phyloP scores from a whole-genome alignment of 2,329 filamentous ascomycete genomes.

The Penicillium sp. region DNA sequence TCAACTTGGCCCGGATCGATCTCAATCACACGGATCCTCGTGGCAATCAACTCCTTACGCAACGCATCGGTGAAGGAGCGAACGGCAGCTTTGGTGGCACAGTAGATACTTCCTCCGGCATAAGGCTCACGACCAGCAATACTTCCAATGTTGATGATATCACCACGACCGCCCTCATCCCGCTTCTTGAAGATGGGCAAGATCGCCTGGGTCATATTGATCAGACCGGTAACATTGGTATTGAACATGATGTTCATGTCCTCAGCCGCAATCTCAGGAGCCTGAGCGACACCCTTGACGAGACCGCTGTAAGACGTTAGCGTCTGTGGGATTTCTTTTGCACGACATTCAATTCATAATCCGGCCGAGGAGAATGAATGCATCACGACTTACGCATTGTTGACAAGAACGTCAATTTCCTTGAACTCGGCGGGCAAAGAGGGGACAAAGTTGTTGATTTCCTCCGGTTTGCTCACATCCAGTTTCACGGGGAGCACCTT shows the following conservation, averaged over 20 bases:
- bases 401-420: conserved; percentile 82
- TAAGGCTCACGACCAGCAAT: conserved; percentile 89
- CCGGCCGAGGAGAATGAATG: conserved; percentile 25
- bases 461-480: conserved; percentile 74
- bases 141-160: conserved; percentile 92
- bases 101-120: conserved; percentile 82
- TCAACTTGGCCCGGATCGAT: conserved; percentile 90
- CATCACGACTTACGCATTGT: conserved; percentile 86
- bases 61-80: conserved; percentile 76
- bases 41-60: conserved; percentile 74
- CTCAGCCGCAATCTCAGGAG: conserved; percentile 71
- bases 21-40: conserved; percentile 75
- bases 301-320: conserved; percentile 56
- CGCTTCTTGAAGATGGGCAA: conserved; percentile 70
- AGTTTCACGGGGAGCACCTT: conserved; percentile 77
- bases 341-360: neutral
- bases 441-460: conserved; percentile 66
- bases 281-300: conserved; percentile 80
- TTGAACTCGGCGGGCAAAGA: conserved; percentile 74
- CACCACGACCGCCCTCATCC: conserved; percentile 67
- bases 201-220: conserved; percentile 93
- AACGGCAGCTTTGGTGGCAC: conserved; percentile 85
- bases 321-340: conserved; percentile 6
- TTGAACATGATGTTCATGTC: conserved; percentile 84
- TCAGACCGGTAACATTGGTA: conserved; percentile 90